Conservation (phyloP, 1,284 basidiomycete genomes). For the Ustilago curta region DNA sequence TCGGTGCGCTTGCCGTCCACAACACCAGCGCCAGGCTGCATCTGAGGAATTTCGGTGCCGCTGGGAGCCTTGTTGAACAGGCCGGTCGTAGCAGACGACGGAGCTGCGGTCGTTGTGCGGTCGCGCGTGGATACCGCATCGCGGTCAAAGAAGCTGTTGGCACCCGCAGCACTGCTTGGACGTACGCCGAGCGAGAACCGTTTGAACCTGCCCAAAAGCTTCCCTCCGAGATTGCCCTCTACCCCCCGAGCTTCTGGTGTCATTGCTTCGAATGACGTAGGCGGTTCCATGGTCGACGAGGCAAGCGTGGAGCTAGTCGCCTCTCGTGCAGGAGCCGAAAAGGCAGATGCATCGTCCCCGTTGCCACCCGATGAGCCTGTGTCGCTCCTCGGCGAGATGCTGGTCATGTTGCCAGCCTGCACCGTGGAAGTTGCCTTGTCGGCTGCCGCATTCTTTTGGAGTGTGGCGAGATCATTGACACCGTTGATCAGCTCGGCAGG, state of each 20-base stretch:
- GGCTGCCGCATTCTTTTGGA: slow-evolving; percentile 14
- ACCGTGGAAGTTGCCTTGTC: slow-evolving; percentile 17
- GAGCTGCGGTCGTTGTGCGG: not conserved
- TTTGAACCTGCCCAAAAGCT: slow-evolving; percentile 58
- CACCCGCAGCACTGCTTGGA: slow-evolving; percentile 11
- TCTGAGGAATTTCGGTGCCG: slow-evolving; percentile 38
- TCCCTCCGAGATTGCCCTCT: slow-evolving; percentile 49
- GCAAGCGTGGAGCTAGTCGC: slow-evolving; percentile 5
- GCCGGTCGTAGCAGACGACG: slow-evolving; percentile 5
- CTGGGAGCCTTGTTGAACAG: slow-evolving; percentile 15
- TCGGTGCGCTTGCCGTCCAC: slow-evolving; percentile 48
- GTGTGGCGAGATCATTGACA: slow-evolving; percentile 50
- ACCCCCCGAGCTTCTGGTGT: slow-evolving; percentile 57
- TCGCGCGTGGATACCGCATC: slow-evolving; percentile 10
- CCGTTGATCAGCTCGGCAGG: slow-evolving; percentile 57
- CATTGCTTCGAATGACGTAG: slow-evolving; percentile 62
- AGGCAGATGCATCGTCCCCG: slow-evolving; percentile 28
- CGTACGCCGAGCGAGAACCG: slow-evolving; percentile 45
- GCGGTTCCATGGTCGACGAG: slow-evolving; percentile 38
- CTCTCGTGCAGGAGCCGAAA: slow-evolving; percentile 30
- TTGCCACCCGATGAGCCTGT: slow-evolving; percentile 23
- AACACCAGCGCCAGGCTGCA: slow-evolving; percentile 52
- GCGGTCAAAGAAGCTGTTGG: slow-evolving; percentile 11
- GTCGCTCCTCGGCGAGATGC: slow-evolving; percentile 22
- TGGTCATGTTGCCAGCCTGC: slow-evolving; percentile 13